Evolutionary conservation across 202 grass and related monocot species (phyloP).

Genomic region (Sporobolus alterniflorus): DNA sequence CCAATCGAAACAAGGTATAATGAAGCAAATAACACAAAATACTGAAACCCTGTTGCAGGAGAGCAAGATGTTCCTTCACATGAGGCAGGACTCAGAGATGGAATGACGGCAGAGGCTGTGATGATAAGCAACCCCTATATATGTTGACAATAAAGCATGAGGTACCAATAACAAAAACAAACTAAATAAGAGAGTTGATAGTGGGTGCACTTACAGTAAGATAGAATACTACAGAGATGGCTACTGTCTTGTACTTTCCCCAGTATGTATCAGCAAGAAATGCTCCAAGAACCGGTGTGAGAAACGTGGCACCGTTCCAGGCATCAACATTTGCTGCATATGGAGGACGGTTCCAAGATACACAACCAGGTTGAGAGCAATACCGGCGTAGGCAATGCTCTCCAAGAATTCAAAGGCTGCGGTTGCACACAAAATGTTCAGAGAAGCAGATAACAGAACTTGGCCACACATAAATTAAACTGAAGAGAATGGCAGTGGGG

Average conservation of each 20-base stretch:
- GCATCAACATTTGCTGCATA: slow-evolving; percentile 74
- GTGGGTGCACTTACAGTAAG: slow-evolving; percentile 56
- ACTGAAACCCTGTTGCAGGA: slow-evolving; percentile 68
- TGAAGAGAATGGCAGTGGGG: neutral
- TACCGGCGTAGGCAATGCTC: slow-evolving; percentile 79
- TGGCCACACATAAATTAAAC: neutral
- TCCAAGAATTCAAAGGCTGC: slow-evolving; percentile 89
- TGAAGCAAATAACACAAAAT: slow-evolving; percentile 70
- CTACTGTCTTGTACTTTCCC: slow-evolving; percentile 85
- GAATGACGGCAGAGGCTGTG: slow-evolving; percentile 73
- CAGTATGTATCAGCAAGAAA: slow-evolving; percentile 89
- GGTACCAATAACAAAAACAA: neutral
- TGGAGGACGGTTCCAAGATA: slow-evolving; percentile 91
- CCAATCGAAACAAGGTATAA: slow-evolving; percentile 82
- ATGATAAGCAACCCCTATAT: slow-evolving; percentile 78
- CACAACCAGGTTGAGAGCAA: slow-evolving; percentile 82
- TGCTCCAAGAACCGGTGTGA: slow-evolving; percentile 74
- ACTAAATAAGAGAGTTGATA: neutral
- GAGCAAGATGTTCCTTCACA: slow-evolving; percentile 75
- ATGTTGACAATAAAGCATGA: neutral
- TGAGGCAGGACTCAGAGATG: slow-evolving; percentile 60
- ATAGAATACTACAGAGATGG: slow-evolving; percentile 76
- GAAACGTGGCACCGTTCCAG: slow-evolving; percentile 86
- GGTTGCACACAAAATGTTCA: neutral
- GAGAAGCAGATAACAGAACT: neutral